phyloP scores from a whole-genome alignment of 345 rosid genomes.

The Dovyalis caffra region DNA sequence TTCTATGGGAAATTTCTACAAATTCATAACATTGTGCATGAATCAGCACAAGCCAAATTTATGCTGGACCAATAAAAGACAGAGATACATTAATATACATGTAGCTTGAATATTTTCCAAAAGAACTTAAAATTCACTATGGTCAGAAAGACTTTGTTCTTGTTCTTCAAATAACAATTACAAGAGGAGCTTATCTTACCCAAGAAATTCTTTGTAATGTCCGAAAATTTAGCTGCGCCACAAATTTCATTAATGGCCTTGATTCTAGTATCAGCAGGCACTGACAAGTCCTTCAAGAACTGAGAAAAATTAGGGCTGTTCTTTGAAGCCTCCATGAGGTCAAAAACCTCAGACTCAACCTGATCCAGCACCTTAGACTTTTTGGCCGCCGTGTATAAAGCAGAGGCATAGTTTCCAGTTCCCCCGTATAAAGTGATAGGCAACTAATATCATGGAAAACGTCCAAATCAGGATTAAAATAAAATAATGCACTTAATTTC shows the following conservation, averaged over 20 bases:
- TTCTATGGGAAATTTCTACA: too few relatives aligned
- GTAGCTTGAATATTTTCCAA: too few relatives aligned
- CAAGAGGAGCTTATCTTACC: slow-evolving; percentile 40
- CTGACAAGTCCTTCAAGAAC: slow-evolving; percentile 77
- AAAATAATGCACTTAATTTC: neutral
- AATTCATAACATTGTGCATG: too few relatives aligned
- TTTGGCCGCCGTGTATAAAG: slow-evolving; percentile 68
- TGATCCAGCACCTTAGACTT: slow-evolving; percentile 62
- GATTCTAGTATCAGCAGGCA: slow-evolving; percentile 54
- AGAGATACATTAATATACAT: too few relatives aligned
- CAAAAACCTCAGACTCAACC: slow-evolving; percentile 72
- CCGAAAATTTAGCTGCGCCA: slow-evolving; percentile 64
- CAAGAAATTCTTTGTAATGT: slow-evolving; percentile 72
- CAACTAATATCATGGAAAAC: slow-evolving; percentile 41
- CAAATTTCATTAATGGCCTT: slow-evolving; percentile 63
- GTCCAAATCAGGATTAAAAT: slow-evolving; percentile 8
- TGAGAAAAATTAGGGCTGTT: slow-evolving; percentile 54
- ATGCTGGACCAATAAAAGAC: too few relatives aligned
- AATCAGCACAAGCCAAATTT: too few relatives aligned
- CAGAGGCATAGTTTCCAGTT: slow-evolving; percentile 86
- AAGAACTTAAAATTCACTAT: too few relatives aligned
- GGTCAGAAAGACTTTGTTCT: too few relatives aligned
- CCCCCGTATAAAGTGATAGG: slow-evolving; percentile 75
- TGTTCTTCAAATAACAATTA: neutral
- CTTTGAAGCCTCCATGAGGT: slow-evolving; percentile 62